Evolutionary conservation across 2,329 filamentous ascomycete genomes (phyloP).

Genomic region (Aureobasidium sp.): DNA sequence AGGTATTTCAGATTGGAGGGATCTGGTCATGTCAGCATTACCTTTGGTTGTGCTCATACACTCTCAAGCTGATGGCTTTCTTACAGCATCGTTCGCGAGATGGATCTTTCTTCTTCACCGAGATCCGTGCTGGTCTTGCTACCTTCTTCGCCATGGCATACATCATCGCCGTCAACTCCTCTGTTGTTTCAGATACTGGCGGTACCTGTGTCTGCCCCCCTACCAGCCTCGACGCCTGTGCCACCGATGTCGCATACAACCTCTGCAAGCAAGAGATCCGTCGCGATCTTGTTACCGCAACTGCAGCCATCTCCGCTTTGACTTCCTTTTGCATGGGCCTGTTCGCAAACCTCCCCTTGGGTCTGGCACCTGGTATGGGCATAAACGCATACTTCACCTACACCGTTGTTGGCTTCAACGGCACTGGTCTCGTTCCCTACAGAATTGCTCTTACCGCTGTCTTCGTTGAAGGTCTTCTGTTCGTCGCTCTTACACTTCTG

Average conservation of each 20-base stretch:
- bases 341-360: constrained; percentile 55
- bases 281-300: constrained; percentile 75
- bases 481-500: constrained; percentile 68
- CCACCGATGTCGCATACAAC: constrained; percentile 48
- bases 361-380: constrained; percentile 67
- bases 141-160: constrained; percentile 66
- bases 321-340: constrained; percentile 78
- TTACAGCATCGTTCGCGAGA: constrained; percentile 59
- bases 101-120: constrained; percentile 70
- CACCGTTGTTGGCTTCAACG: constrained; percentile 69
- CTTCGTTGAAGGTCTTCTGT: constrained; percentile 81
- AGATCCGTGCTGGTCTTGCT: constrained; percentile 72
- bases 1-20: constrained; percentile 73
- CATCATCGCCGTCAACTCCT: constrained; percentile 57
- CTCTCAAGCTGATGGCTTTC: constrained; percentile 13
- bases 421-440: constrained; percentile 64
- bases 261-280: constrained; percentile 56
- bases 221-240: constrained; percentile 43
- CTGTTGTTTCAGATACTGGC: constrained; percentile 61
- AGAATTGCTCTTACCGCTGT: constrained; percentile 72
- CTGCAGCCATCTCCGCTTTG: constrained; percentile 71
- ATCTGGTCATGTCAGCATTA: constrained; percentile 58
- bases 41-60: constrained; percentile 10
- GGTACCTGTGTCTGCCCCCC: constrained; percentile 66
- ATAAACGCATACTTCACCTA: constrained; percentile 84